Evolutionary conservation across 2,329 filamentous ascomycete species (phyloP).

Genomic region (Stachybotrys echinatus): DNA sequence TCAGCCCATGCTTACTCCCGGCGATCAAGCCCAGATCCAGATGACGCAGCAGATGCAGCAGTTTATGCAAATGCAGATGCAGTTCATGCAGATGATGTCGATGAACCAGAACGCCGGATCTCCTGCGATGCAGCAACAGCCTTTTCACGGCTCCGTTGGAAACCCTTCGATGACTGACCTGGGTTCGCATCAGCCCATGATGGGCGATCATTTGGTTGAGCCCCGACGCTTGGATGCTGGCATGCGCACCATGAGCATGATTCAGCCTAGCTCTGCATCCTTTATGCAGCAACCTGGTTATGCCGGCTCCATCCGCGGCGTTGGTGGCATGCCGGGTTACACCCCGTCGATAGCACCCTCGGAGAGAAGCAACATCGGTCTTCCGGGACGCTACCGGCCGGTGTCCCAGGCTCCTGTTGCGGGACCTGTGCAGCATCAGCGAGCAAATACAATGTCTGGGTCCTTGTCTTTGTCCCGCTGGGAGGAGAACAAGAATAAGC

Average conservation of each 20-base stretch:
- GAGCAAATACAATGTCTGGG: constrained; percentile 28
- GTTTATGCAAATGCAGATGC: constrained; percentile 93
- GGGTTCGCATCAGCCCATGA: constrained; percentile 37
- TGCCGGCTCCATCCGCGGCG: constrained; percentile 19
- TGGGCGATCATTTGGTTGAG: constrained; percentile 39
- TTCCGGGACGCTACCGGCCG: constrained; percentile 85
- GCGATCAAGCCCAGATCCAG: constrained; percentile 71
- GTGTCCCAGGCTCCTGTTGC: constrained; percentile 60
- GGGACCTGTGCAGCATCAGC: constrained; percentile 22
- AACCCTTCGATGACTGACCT: constrained; percentile 40
- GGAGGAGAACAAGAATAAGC: constrained; percentile 24
- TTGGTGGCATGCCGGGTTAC: constrained; percentile 53
- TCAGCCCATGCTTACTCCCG: constrained; percentile 45
- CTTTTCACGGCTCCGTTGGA: constrained; percentile 19
- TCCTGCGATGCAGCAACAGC: constrained; percentile 17
- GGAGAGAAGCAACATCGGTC: constrained; percentile 88
- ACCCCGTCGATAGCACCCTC: constrained; percentile 90
- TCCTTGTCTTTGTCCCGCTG: constrained; percentile 21
- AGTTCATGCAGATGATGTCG: constrained; percentile 83
- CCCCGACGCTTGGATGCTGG: constrained; percentile 36
- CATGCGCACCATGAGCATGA: constrained; percentile 77
- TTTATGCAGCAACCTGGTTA: constrained; percentile 45
- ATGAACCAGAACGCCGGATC: constrained; percentile 23
- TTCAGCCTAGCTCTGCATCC: constrained; percentile 60
- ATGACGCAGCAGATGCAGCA: constrained; percentile 80